Evolutionary conservation across 2,329 filamentous ascomycete species (phyloP).

Genomic region (Sporothrix schenckii): DNA sequence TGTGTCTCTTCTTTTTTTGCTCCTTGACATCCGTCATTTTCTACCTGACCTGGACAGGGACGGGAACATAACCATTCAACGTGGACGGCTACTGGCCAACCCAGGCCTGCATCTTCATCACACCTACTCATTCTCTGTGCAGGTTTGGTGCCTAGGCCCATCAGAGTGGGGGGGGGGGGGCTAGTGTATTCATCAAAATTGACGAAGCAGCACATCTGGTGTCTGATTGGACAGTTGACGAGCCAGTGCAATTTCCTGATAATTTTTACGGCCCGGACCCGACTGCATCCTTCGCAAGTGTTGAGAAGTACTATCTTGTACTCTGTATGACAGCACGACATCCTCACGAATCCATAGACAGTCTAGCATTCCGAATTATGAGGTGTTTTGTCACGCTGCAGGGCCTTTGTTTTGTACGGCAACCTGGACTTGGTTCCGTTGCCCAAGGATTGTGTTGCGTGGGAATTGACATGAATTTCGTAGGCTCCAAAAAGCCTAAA

Average conservation of each 20-base stretch:
- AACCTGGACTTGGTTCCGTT: slow-evolving; percentile 7
- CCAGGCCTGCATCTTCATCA: not conserved
- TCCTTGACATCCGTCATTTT: not conserved
- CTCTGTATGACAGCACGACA: too few species aligned
- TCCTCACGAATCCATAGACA: too few species aligned
- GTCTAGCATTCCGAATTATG: not conserved
- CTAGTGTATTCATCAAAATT: not conserved
- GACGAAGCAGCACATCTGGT: not conserved
- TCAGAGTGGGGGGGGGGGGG: not conserved
- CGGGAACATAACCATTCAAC: not conserved
- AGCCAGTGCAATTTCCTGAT: slow-evolving; percentile 22
- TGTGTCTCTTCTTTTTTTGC: not conserved
- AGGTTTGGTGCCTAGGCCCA: not conserved
- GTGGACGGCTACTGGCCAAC: slow-evolving; percentile 17
- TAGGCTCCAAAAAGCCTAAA: not conserved
- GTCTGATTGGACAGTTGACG: slow-evolving; percentile 9
- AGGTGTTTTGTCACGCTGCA: not conserved
- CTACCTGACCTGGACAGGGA: not conserved
- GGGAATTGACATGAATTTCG: not conserved
- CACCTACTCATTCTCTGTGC: not conserved
- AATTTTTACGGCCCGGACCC: not conserved
- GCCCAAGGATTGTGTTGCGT: not conserved
- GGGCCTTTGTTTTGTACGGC: not conserved
- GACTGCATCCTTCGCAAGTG: not conserved
- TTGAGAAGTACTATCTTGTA: not conserved